Evolutionary conservation across 2,329 filamentous ascomycete genomes (phyloP).

Genomic region (Nemania sp.): DNA sequence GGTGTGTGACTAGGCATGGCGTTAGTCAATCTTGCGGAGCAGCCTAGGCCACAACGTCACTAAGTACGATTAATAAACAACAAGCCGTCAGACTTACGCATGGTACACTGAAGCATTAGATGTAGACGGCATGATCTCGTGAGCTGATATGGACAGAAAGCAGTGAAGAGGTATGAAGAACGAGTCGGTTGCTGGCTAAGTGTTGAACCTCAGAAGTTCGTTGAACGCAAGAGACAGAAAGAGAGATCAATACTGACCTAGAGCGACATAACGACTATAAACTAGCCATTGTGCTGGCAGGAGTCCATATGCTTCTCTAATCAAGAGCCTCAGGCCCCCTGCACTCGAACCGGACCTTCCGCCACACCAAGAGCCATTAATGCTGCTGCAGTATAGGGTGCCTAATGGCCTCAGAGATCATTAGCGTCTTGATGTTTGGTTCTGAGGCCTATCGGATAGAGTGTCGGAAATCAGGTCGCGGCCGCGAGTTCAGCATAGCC

Average conservation of each 20-base stretch:
- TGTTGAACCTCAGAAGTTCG: neutral
- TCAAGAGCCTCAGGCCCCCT: neutral
- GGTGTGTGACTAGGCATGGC: constrained; percentile 4
- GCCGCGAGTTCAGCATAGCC: constrained; percentile 3
- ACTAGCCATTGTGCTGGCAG: neutral
- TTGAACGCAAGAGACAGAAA: neutral
- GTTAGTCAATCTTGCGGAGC: neutral
- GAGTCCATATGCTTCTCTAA: neutral
- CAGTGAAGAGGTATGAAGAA: neutral
- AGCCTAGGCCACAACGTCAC: neutral
- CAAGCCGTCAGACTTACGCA: constrained; percentile 4
- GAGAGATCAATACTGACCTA: neutral
- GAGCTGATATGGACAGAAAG: neutral
- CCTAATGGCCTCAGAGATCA: constrained; percentile 5
- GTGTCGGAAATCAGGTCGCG: constrained; percentile 1
- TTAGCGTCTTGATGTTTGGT: neutral
- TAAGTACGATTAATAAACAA: neutral
- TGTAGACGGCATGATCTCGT: constrained; percentile 9
- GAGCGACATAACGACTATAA: neutral
- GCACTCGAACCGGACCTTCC: neutral
- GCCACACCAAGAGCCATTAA: neutral
- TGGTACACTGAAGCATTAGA: constrained; percentile 8
- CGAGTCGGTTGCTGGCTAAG: neutral
- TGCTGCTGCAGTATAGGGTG: neutral
- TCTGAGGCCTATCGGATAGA: constrained; percentile 4